These are phyloP conservation scores for Phytopythium delawarense DNA, from an alignment of 352 stramenopile species.

Conservation along the genomic window DNA sequence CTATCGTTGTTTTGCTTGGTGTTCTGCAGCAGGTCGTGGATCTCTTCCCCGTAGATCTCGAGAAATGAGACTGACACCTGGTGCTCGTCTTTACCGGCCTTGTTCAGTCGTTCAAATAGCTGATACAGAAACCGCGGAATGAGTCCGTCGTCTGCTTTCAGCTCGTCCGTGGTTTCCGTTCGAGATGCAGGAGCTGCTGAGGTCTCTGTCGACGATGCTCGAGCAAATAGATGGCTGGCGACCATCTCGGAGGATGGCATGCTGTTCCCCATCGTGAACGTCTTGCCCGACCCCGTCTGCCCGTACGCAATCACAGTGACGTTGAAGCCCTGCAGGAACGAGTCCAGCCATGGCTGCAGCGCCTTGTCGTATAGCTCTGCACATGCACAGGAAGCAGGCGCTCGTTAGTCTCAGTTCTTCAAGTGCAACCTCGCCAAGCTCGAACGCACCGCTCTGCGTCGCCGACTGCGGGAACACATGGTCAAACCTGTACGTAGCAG, in stretches of 20 bases:
- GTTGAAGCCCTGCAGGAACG: slow-evolving; percentile 88
- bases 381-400: neutral
- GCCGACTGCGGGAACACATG: slow-evolving; percentile 66
- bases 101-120: slow-evolving; percentile 50
- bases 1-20: slow-evolving; percentile 20
- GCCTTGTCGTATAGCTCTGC: slow-evolving; percentile 67
- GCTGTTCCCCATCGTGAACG: slow-evolving; percentile 80
- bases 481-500: slow-evolving; percentile 48
- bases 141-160: slow-evolving; percentile 63
- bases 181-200: slow-evolving; percentile 8
- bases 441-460: slow-evolving; percentile 37
- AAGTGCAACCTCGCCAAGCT: neutral
- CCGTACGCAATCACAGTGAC: slow-evolving; percentile 86
- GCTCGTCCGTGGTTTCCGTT: slow-evolving; percentile 9
- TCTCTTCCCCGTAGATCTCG: slow-evolving; percentile 98
- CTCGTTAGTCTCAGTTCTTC: neutral
- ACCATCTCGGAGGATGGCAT: slow-evolving; percentile 38
- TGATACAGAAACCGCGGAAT: slow-evolving; percentile 85
- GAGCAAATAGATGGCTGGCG: slow-evolving; percentile 30
- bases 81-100: slow-evolving; percentile 25
- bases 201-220: slow-evolving; percentile 5
- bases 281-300: slow-evolving; percentile 84
- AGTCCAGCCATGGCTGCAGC: slow-evolving; percentile 72
- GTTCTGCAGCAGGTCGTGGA: slow-evolving; percentile 91
- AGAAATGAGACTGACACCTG: slow-evolving; percentile 87